These are phyloP conservation scores for Neurospora sp. DNA, from an alignment of 495 filamentous ascomycete species.

Conservation along the genomic window DNA sequence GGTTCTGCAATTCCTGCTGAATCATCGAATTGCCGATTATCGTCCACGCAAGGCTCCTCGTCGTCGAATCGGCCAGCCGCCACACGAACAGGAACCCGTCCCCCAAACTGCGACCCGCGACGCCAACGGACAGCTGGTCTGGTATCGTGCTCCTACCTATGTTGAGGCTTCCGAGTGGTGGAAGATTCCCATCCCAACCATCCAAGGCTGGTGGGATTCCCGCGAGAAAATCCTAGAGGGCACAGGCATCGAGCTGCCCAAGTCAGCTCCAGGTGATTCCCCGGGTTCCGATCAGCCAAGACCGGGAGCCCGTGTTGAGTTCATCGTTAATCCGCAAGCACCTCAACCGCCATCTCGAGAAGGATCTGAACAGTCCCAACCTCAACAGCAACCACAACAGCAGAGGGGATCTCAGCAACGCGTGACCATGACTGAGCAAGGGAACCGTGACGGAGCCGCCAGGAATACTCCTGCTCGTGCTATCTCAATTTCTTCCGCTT, in stretches of 20 bases:
- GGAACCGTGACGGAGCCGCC: neutral
- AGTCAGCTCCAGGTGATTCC: neutral
- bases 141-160: constrained; percentile 18
- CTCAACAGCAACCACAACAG: neutral
- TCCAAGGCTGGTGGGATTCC: constrained; percentile 21
- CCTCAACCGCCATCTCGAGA: neutral
- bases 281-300: neutral
- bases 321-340: neutral
- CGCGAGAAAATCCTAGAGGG: constrained; percentile 17
- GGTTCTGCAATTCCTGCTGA: constrained; percentile 17
- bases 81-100: constrained; percentile 1
- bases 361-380: neutral
- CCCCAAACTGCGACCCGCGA: neutral
- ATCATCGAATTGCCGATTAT: constrained; percentile 14
- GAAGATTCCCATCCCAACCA: constrained; percentile 18
- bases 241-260: constrained; percentile 13
- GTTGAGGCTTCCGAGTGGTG: constrained; percentile 15
- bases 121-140: constrained; percentile 8
- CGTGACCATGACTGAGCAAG: neutral
- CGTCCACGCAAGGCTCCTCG: constrained; percentile 7
- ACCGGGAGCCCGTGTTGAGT: neutral
- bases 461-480: neutral
- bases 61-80: constrained; percentile 15
- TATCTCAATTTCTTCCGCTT: neutral
- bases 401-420: neutral